These are phyloP conservation scores for Syncephalastrum contaminatum DNA, from an alignment of 371 early-diverging fungal species.

Conservation along the genomic window DNA sequence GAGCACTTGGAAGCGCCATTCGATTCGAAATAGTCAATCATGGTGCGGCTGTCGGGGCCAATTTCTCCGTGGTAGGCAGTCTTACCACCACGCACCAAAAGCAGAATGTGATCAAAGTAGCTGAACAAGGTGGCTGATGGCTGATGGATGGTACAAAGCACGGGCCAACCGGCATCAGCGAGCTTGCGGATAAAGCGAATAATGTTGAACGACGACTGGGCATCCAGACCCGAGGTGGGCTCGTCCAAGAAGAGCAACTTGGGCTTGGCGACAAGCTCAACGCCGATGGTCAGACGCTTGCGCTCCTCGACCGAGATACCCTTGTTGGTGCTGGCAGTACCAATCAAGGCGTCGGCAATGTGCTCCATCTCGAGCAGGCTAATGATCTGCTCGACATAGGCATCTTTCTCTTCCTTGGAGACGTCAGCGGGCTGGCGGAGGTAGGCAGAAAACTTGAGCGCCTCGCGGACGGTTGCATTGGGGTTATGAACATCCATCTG, in stretches of 20 bases:
- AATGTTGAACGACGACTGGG: constrained; percentile 71
- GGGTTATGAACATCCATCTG: constrained; percentile 82
- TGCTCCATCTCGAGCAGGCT: constrained; percentile 63
- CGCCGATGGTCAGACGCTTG: constrained; percentile 66
- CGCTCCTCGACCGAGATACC: constrained; percentile 69
- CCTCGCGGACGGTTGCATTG: constrained; percentile 64
- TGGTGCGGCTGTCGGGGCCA: constrained; percentile 50
- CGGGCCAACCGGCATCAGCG: constrained; percentile 65
- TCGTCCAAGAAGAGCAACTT: constrained; percentile 84
- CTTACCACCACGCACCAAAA: constrained; percentile 79
- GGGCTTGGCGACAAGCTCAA: constrained; percentile 77
- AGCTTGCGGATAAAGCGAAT: constrained; percentile 72
- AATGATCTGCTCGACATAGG: constrained; percentile 71
- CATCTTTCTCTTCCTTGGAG: constrained; percentile 61
- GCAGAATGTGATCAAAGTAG: constrained; percentile 77
- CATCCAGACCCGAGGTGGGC: constrained; percentile 81
- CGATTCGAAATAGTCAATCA: constrained; percentile 66
- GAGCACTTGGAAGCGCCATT: constrained; percentile 63
- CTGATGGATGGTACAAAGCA: constrained; percentile 87
- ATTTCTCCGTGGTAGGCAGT: constrained; percentile 81
- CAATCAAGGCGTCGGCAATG: constrained; percentile 60
- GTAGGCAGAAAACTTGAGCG: constrained; percentile 71
- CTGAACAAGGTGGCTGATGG: constrained; percentile 81
- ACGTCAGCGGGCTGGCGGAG: constrained; percentile 66
- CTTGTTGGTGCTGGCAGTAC: constrained; percentile 57